A percentile compares a stretch with the other conserved stretches of the same genome.
These are phyloP conservation scores for Aspergillus ustus DNA, from an alignment of 2,329 filamentous ascomycete species.

Conservation along the genomic window DNA sequence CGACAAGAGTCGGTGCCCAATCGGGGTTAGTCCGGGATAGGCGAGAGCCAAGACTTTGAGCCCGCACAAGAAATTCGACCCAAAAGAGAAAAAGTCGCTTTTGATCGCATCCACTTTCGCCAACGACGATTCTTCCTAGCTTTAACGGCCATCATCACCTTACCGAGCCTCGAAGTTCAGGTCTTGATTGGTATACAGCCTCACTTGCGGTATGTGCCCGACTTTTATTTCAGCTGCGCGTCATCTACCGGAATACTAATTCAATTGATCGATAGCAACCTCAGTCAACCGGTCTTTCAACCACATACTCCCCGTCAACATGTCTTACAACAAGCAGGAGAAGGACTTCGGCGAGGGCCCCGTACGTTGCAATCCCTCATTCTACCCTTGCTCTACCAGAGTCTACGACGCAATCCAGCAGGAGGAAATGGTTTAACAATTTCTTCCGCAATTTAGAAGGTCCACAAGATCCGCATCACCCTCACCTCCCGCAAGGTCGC, in stretches of 20 bases:
- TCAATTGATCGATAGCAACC: conserved; percentile 21
- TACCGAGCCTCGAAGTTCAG: conserved; percentile 77
- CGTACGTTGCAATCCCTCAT: conserved; percentile 57
- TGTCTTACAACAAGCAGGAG: conserved; percentile 97
- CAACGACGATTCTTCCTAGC: conserved; percentile 1
- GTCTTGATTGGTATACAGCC: conserved; percentile 70
- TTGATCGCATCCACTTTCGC: conserved; percentile 20
- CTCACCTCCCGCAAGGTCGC: conserved; percentile 92
- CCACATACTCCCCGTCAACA: conserved; percentile 56
- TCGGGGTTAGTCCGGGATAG: conserved; percentile 44
- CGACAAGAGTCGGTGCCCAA: conserved; percentile 27
- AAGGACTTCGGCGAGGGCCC: conserved; percentile 92
- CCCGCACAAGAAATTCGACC: conserved; percentile 32
- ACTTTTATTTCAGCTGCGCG: not conserved
- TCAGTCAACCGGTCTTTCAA: conserved; percentile 31
- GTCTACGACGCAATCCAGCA: not conserved
- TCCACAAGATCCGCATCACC: conserved; percentile 98
- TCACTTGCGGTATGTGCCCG: conserved; percentile 29
- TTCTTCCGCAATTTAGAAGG: conserved; percentile 64
- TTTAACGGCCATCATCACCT: conserved; percentile 68
- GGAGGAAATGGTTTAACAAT: conserved; percentile 19
- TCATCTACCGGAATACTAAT: not conserved
- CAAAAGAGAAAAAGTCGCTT: conserved; percentile 15
- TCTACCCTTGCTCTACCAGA: not conserved
- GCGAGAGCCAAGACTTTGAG: conserved; percentile 41